Evolutionary conservation across 345 rosid species (phyloP).

Genomic region (Populus ilicifolia): DNA sequence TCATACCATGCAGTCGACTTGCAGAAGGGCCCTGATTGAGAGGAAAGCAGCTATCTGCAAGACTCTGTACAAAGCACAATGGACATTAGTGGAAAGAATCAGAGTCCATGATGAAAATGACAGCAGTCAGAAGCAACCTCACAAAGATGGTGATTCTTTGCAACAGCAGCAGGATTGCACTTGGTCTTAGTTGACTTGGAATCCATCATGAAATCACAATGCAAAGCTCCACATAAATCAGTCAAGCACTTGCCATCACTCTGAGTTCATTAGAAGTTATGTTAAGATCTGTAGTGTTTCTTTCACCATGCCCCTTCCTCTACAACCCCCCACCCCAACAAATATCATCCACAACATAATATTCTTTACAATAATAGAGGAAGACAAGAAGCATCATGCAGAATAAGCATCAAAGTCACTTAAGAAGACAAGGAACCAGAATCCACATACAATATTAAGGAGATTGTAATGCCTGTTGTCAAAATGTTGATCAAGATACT

Average conservation of each 20-base stretch:
- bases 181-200: conserved; percentile 59
- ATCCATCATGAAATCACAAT: conserved; percentile 69
- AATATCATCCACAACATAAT: no score
- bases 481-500: conserved; percentile 79
- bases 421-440: conserved; percentile 26
- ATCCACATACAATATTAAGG: conserved; percentile 65
- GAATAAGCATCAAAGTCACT: conserved; percentile 1
- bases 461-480: conserved; percentile 70
- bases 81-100: conserved; percentile 2
- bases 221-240: conserved; percentile 91
- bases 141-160: conserved; percentile 77
- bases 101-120: background rate
- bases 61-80: conserved; percentile 46
- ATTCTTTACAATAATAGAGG: no score
- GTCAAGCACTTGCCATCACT: conserved; percentile 77
- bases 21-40: conserved; percentile 68
- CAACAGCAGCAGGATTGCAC: conserved; percentile 89
- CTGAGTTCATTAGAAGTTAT: conserved; percentile 41
- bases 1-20: conserved; percentile 74
- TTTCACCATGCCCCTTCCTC: background rate
- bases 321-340: background rate
- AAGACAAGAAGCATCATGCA: background rate
- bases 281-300: background rate
- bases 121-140: conserved; percentile 54
- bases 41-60: conserved; percentile 91